Conservation (phyloP, 1,284 basidiomycete species). For the Rhodotorula sp. region DNA sequence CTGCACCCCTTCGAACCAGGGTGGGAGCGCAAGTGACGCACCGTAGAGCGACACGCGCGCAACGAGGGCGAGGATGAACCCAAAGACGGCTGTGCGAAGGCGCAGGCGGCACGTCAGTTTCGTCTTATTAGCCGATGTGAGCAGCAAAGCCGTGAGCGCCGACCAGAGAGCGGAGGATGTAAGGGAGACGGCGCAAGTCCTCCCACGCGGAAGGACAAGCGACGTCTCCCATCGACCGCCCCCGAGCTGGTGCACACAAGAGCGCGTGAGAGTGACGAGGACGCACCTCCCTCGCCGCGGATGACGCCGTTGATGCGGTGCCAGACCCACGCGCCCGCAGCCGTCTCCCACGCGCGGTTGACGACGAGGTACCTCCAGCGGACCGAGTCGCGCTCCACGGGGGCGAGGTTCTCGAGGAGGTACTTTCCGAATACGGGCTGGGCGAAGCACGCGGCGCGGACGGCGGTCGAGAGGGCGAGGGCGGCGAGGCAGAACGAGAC, state of each 20-base stretch:
- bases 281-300: constrained; percentile 33
- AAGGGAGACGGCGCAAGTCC: background rate
- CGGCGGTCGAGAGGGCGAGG: constrained; percentile 11
- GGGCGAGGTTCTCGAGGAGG: constrained; percentile 38
- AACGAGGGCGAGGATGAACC: constrained; percentile 29
- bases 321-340: constrained; percentile 34
- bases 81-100: constrained; percentile 24
- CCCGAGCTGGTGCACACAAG: background rate
- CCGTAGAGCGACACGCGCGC: constrained; percentile 32
- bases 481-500: constrained; percentile 11
- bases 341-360: constrained; percentile 33
- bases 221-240: background rate
- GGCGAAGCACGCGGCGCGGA: constrained; percentile 18
- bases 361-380: constrained; percentile 38
- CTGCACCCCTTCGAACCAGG: background rate
- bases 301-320: constrained; percentile 18
- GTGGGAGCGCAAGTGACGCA: background rate
- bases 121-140: too few species aligned
- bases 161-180: background rate
- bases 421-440: constrained; percentile 23
- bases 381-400: constrained; percentile 42
- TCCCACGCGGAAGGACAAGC: too few species aligned
- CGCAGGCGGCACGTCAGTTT: background rate
- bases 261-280: background rate
- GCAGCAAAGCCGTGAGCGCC: background rate